These are phyloP conservation scores for Cicer bijugum DNA, from an alignment of 306 rosid species.

Conservation along the genomic window DNA sequence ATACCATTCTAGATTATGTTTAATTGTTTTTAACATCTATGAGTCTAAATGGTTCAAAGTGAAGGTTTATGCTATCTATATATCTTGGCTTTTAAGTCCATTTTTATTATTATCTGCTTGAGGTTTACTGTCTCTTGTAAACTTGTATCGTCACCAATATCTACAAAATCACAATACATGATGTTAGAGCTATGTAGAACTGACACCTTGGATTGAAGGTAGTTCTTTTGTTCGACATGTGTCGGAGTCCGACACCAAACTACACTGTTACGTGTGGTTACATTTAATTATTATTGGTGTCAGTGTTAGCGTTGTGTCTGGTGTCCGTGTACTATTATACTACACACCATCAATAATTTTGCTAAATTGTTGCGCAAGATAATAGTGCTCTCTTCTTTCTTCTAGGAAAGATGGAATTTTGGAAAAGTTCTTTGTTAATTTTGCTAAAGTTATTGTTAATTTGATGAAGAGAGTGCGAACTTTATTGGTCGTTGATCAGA, in stretches of 20 bases:
- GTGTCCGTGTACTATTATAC: too few species aligned
- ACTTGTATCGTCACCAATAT: conserved; percentile 1
- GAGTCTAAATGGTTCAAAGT: conserved; percentile 19
- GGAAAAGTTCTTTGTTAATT: not conserved
- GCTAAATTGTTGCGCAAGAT: conserved; percentile 11
- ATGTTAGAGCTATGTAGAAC: not conserved
- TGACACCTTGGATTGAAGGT: too few species aligned
- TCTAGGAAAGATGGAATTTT: not conserved
- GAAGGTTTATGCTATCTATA: conserved; percentile 13
- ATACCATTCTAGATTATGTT: conserved; percentile 9
- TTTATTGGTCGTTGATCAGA: not conserved
- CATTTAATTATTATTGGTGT: too few species aligned
- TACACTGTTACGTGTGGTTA: too few species aligned
- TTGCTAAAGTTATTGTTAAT: not conserved
- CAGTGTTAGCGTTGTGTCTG: too few species aligned
- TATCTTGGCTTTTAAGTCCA: not conserved
- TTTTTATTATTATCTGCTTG: not conserved
- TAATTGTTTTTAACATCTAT: not conserved
- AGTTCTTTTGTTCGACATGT: too few species aligned
- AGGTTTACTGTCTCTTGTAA: conserved; percentile 1
- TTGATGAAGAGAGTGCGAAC: conserved; percentile 3
- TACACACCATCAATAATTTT: not conserved
- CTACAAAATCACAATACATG: conserved; percentile 7
- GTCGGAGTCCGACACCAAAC: too few species aligned
- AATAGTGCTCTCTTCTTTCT: not conserved